Evolutionary conservation across 345 rosid species (phyloP).

Genomic region (Chamaenerion angustifolium): DNA sequence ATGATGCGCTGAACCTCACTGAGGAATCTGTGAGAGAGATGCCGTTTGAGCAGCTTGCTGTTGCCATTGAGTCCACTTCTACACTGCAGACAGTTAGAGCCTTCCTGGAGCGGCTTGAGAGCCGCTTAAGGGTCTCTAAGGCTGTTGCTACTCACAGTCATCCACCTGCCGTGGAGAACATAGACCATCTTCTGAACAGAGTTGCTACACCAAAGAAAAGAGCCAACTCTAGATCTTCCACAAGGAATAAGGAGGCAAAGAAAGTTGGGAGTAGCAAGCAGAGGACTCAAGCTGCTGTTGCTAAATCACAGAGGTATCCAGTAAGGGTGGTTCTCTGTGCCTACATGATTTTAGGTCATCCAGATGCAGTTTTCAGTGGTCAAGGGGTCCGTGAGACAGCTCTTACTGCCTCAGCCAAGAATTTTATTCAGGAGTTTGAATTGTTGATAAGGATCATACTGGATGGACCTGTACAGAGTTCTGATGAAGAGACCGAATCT

Average conservation of each 20-base stretch:
- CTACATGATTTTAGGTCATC: constrained; percentile 92
- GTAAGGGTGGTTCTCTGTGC: constrained; percentile 85
- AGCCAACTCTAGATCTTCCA: constrained; percentile 22
- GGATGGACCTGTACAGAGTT: constrained; percentile 59
- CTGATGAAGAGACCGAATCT: constrained; percentile 34
- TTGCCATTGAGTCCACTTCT: constrained; percentile 44
- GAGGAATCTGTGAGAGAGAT: constrained; percentile 34
- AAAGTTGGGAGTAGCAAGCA: constrained; percentile 24
- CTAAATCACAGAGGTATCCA: constrained; percentile 57
- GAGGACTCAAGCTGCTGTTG: constrained; percentile 20
- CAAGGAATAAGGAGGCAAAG: constrained; percentile 43
- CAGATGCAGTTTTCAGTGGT: constrained; percentile 87
- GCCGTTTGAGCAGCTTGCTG: constrained; percentile 84
- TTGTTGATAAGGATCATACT: constrained; percentile 50
- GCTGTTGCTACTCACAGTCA: constrained; percentile 18
- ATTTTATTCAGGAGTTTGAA: constrained; percentile 56
- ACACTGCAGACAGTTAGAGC: constrained; percentile 50
- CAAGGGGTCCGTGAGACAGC: constrained; percentile 79
- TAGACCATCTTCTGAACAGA: constrained; percentile 83
- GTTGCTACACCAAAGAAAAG: constrained; percentile 66
- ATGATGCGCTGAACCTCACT: constrained; percentile 48
- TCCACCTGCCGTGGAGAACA: constrained; percentile 35
- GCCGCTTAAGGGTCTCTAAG: constrained; percentile 52
- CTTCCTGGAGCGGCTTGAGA: constrained; percentile 70
- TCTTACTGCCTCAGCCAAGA: constrained; percentile 53